phyloP scores from a whole-genome alignment of 257 asterid genomes.

The Nicotiana attenuata region DNA sequence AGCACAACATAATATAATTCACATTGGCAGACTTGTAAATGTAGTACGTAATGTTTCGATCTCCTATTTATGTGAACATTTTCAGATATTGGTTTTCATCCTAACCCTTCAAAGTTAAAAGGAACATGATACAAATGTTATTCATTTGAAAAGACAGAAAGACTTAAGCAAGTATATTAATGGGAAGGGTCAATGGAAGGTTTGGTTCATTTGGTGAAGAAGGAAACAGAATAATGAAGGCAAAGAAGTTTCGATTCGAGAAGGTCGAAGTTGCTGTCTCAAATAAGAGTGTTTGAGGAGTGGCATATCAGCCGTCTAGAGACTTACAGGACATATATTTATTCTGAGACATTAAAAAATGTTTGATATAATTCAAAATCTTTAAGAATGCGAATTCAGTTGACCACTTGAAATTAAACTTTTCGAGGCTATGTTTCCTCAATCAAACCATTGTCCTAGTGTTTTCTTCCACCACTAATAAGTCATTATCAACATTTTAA shows the following conservation, averaged over 20 bases:
- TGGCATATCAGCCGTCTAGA: not conserved
- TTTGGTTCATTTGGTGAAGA: not conserved
- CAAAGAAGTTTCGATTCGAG: not conserved
- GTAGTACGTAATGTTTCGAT: not conserved
- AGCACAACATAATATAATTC: not conserved
- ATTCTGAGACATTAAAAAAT: not conserved
- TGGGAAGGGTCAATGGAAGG: not conserved
- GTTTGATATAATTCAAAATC: not conserved
- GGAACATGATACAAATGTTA: not conserved
- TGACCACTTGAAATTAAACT: not conserved
- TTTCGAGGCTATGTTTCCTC: not conserved
- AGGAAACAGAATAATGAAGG: not conserved
- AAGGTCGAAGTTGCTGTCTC: not conserved
- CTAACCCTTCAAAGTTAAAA: not conserved
- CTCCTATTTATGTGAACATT: not conserved
- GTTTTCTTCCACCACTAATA: not conserved
- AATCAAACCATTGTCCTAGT: not conserved
- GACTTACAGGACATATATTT: not conserved
- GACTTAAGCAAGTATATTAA: not conserved
- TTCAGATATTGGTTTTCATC: not conserved
- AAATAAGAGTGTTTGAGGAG: not conserved
- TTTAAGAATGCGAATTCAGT: not conserved
- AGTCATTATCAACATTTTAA: not conserved
- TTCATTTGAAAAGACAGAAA: not conserved
- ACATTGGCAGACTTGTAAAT: not conserved